A percentile compares a stretch with the other conserved stretches of the same genome.
phyloP scores from a whole-genome alignment of 768 basidiomycete species.

The Tylopilus cervinicoccineus region DNA sequence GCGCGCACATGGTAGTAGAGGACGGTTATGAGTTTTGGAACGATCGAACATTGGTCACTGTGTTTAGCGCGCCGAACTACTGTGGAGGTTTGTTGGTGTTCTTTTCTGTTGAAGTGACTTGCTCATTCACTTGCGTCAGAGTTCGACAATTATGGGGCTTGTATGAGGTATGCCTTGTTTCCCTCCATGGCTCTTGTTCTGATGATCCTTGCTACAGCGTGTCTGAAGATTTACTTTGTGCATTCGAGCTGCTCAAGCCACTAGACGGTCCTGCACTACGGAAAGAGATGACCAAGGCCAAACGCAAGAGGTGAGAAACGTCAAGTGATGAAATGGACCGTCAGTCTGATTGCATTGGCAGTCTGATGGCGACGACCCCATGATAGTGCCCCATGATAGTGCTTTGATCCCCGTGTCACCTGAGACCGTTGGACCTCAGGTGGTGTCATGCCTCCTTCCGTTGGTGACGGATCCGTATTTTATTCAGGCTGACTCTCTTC shows the following conservation, averaged over 20 bases:
- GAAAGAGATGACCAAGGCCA: constrained; percentile 98
- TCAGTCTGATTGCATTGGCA: constrained; percentile 8
- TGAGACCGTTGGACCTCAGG: constrained; percentile 8
- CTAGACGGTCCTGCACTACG: constrained; percentile 90
- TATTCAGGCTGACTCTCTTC: constrained; percentile 21
- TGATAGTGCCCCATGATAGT: constrained; percentile 23
- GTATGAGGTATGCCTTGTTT: constrained; percentile 68
- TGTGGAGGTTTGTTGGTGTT: constrained; percentile 74
- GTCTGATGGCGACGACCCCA: constrained; percentile 34
- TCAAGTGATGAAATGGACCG: background rate
- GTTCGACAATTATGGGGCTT: constrained; percentile 94
- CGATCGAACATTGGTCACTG: constrained; percentile 95
- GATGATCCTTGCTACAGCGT: constrained; percentile 49
- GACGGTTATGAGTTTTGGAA: constrained; percentile 99
- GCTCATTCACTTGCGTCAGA: constrained; percentile 42
- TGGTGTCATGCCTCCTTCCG: constrained; percentile 5
- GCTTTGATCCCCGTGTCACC: background rate
- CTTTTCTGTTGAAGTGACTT: constrained; percentile 2
- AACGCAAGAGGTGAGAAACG: constrained; percentile 80
- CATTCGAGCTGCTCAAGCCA: constrained; percentile 96
- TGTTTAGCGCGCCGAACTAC: constrained; percentile 97
- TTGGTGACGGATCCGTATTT: constrained; percentile 14
- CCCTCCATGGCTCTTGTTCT: constrained; percentile 8
- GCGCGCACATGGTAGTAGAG: constrained; percentile 99
- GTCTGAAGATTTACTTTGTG: constrained; percentile 94